phyloP scores from a whole-genome alignment of 179 eudicot species.

The Kewa caespitosa region DNA sequence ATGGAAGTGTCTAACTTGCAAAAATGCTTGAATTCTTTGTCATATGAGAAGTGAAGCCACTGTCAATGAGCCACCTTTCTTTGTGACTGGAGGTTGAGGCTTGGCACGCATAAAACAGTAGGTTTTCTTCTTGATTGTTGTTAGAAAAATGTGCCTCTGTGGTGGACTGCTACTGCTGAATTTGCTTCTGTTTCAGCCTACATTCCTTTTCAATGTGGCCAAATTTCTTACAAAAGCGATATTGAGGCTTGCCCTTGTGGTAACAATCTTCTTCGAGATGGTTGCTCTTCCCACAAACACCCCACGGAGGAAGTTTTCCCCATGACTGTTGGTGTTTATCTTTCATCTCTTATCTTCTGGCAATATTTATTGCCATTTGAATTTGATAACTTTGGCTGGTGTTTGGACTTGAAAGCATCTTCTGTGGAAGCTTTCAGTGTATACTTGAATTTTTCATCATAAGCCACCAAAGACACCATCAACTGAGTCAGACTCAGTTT shows the following conservation, averaged over 20 bases:
- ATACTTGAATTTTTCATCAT: too few species aligned
- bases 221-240: conserved; percentile 15
- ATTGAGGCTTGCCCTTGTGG: conserved; percentile 3
- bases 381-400: not conserved
- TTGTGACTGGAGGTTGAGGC: not conserved
- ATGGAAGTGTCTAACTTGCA: not conserved
- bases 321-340: not conserved
- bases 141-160: not conserved
- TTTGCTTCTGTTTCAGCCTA: not conserved
- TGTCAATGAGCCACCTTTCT: conserved; percentile 20
- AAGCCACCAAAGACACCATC: too few species aligned
- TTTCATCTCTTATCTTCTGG: not conserved
- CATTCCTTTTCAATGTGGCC: conserved; percentile 20
- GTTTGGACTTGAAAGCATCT: conserved; percentile 18
- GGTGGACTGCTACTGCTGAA: not conserved
- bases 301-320: not conserved
- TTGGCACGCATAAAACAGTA: conserved; percentile 6
- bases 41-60: conserved; percentile 28
- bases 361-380: not conserved
- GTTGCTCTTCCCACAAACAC: not conserved
- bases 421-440: not conserved
- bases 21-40: not conserved
- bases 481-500: too few species aligned
- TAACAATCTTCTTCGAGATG: conserved; percentile 19
- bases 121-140: not conserved